These are phyloP conservation scores for Rhizopogon roseolus DNA, from an alignment of 768 basidiomycete species.

Conservation along the genomic window DNA sequence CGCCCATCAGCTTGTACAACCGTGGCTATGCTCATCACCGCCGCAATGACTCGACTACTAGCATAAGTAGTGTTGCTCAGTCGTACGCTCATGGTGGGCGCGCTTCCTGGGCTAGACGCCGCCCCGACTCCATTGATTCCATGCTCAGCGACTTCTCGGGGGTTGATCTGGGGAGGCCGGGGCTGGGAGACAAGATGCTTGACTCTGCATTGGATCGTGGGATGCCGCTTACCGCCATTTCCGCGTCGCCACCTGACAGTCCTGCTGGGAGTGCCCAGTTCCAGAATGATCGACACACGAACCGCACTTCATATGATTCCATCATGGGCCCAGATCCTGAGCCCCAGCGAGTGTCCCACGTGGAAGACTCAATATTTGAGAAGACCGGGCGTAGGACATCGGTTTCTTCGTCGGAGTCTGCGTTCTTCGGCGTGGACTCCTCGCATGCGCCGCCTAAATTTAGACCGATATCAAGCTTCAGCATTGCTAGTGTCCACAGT, in stretches of 20 bases:
- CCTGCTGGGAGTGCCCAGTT: constrained; percentile 15
- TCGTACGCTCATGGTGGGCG: constrained; percentile 55
- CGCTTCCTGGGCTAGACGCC: constrained; percentile 56
- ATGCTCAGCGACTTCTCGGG: constrained; percentile 59
- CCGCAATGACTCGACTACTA: constrained; percentile 55
- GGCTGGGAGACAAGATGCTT: constrained; percentile 87
- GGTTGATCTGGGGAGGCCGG: constrained; percentile 59
- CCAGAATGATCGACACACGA: constrained; percentile 15
- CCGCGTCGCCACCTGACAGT: constrained; percentile 58
- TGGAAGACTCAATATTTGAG: constrained; percentile 58
- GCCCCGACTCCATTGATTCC: constrained; percentile 63
- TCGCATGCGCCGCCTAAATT: constrained; percentile 43
- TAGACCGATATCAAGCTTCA: constrained; percentile 63
- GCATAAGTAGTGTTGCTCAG: constrained; percentile 52
- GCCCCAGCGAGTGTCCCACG: constrained; percentile 21
- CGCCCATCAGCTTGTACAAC: constrained; percentile 72
- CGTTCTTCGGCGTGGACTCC: constrained; percentile 49
- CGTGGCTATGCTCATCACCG: constrained; percentile 51
- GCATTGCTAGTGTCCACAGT: constrained; percentile 43
- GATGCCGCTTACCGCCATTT: constrained; percentile 56
- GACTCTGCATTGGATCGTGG: constrained; percentile 50
- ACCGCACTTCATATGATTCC: constrained; percentile 55
- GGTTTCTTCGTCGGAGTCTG: constrained; percentile 47
- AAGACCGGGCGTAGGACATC: constrained; percentile 51
- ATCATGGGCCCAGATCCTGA: constrained; percentile 51